Percentiles rank a stretch among this genome's conserved stretches.
Conservation (phyloP, 1,139 yeast species). For the Kluyveromyces marxianus region DNA sequence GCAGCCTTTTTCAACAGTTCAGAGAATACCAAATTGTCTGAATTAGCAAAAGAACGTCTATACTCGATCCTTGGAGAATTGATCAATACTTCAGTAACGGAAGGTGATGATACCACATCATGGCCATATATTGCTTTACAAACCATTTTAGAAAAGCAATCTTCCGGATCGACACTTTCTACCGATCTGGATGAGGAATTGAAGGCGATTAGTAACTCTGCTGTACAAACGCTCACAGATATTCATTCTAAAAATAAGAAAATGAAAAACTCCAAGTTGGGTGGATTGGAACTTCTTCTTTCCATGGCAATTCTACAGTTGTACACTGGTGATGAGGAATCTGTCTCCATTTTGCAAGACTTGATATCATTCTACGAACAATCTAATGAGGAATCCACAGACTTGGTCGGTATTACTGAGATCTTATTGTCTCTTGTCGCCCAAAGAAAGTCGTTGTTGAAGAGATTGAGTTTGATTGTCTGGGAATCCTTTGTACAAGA, state of each 20-base stretch:
- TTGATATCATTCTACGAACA: constrained; percentile 45
- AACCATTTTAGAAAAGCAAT: constrained; percentile 32
- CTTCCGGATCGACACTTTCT: constrained; percentile 29
- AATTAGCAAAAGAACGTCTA: constrained; percentile 50
- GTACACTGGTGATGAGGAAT: constrained; percentile 72
- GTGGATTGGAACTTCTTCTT: constrained; percentile 55
- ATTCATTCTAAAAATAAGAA: constrained; percentile 39
- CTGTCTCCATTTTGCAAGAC: constrained; percentile 69
- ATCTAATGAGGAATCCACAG: constrained; percentile 31
- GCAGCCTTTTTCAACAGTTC: constrained; percentile 45
- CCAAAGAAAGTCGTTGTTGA: constrained; percentile 61
- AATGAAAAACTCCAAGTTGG: constrained; percentile 31
- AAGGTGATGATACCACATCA: constrained; percentile 35
- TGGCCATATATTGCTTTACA: constrained; percentile 51
- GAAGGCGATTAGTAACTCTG: constrained; percentile 40
- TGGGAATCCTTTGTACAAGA: constrained; percentile 63
- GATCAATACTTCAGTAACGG: constrained; percentile 32
- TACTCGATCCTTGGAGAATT: constrained; percentile 59
- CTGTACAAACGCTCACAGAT: constrained; percentile 42
- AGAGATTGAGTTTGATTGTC: constrained; percentile 62
- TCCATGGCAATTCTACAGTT: constrained; percentile 76
- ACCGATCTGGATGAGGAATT: constrained; percentile 51
- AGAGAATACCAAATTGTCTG: constrained; percentile 25
- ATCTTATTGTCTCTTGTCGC: constrained; percentile 69
- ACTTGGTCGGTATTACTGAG: constrained; percentile 66